A percentile compares a stretch with the other conserved stretches of the same genome.
These are phyloP conservation scores for Fistulina hepatica DNA, from an alignment of 1,284 basidiomycete genomes.

Conservation along the genomic window DNA sequence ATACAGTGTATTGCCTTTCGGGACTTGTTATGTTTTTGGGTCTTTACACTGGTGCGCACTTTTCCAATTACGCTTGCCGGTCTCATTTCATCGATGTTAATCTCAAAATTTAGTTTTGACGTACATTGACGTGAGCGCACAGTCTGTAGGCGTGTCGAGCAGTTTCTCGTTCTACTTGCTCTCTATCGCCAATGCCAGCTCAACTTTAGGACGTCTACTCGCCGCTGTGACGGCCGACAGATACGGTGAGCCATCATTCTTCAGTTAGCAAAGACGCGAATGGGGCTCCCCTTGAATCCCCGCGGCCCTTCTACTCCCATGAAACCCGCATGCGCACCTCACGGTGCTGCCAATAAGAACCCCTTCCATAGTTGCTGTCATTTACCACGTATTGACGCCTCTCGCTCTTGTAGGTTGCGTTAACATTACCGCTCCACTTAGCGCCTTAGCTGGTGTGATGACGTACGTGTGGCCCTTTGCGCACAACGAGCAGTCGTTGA, in stretches of 20 bases:
- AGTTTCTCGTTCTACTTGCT: constrained; percentile 42
- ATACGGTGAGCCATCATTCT: constrained; percentile 22
- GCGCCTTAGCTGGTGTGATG: constrained; percentile 31
- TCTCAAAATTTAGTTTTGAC: constrained; percentile 28
- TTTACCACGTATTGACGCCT: background rate
- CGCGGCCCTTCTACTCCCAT: too few species aligned
- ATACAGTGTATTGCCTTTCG: constrained; percentile 32
- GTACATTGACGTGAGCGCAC: constrained; percentile 36
- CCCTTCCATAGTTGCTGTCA: too few species aligned
- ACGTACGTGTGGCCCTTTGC: constrained; percentile 45
- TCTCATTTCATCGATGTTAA: constrained; percentile 1
- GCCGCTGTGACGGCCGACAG: constrained; percentile 31
- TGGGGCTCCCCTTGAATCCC: constrained; percentile 21
- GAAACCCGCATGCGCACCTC: constrained; percentile 15
- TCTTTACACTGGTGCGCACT: constrained; percentile 42
- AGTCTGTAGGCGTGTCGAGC: constrained; percentile 27
- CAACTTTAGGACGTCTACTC: constrained; percentile 30
- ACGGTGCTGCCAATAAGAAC: constrained; percentile 1
- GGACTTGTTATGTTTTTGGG: constrained; percentile 43
- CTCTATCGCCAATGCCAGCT: constrained; percentile 37
- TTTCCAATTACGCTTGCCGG: background rate
- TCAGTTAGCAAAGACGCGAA: constrained; percentile 13
- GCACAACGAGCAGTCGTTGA: constrained; percentile 24
- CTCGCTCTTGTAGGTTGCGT: constrained; percentile 28
- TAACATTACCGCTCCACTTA: constrained; percentile 39